Evolutionary conservation across 257 asterid species (phyloP).

Genomic region (Paulownia fortunei): DNA sequence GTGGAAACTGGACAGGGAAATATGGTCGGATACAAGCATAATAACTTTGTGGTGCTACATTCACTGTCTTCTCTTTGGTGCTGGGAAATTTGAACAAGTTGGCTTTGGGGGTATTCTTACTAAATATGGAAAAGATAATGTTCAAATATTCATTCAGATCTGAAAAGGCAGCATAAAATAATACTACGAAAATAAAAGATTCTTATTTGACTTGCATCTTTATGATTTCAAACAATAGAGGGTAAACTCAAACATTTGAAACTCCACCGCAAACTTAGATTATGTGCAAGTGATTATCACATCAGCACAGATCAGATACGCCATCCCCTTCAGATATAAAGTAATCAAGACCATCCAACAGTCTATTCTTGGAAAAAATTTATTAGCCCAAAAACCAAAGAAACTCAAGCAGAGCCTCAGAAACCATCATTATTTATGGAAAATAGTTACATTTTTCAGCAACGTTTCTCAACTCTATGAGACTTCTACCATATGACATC

Average conservation of each 20-base stretch:
- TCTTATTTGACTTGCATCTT: neutral
- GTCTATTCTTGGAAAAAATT: too few relatives aligned
- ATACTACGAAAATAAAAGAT: neutral
- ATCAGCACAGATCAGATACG: too few relatives aligned
- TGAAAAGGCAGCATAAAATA: neutral
- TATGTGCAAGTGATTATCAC: neutral
- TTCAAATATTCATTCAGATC: neutral
- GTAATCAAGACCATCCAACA: too few relatives aligned
- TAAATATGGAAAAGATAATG: neutral
- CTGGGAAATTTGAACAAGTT: neutral
- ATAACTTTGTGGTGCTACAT: neutral
- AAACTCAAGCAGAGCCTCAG: too few relatives aligned
- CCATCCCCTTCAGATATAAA: too few relatives aligned
- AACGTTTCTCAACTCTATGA: too few relatives aligned
- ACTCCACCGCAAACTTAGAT: neutral
- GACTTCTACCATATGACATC: conserved; percentile 6
- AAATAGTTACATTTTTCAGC: too few relatives aligned
- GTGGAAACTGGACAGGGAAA: neutral
- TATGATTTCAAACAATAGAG: neutral
- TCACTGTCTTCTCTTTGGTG: neutral
- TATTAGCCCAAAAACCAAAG: too few relatives aligned
- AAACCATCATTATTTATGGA: too few relatives aligned
- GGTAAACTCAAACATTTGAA: neutral
- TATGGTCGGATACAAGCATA: too few relatives aligned
- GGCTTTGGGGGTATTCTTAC: neutral